A percentile compares a stretch with the other conserved stretches of the same genome.
phyloP scores from a whole-genome alignment of 2,329 filamentous ascomycete genomes.

The Trichoderma hamatum region DNA sequence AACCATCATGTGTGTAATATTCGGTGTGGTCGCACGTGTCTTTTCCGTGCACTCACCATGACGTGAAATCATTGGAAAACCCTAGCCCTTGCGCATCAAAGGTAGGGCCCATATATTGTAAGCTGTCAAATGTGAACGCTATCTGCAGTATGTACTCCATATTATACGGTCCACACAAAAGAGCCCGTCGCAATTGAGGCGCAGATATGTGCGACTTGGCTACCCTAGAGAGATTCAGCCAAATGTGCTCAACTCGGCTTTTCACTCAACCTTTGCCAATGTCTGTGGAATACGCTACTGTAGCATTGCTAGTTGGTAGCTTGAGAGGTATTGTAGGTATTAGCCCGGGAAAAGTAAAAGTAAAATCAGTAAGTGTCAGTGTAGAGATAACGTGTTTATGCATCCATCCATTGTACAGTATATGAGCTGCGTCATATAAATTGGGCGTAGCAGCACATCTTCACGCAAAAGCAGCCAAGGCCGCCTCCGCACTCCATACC shows the following conservation, averaged over 20 bases:
- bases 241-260: neutral
- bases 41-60: neutral
- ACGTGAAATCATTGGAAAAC: conserved; percentile 4
- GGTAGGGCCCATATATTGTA: neutral
- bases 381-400: neutral
- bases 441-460: neutral
- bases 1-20: neutral
- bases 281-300: neutral
- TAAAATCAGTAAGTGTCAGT: too few relatives aligned
- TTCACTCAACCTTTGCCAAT: neutral
- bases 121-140: neutral
- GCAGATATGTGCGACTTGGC: neutral
- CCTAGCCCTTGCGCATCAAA: neutral
- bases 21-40: neutral
- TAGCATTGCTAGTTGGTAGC: neutral
- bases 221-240: neutral
- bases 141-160: neutral
- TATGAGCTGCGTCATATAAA: neutral
- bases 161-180: neutral
- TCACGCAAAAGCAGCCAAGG: neutral
- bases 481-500: neutral
- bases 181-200: neutral
- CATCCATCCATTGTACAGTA: too few relatives aligned
- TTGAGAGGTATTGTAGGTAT: neutral
- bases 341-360: neutral